phyloP scores from a whole-genome alignment of 306 rosid species.

The Canavalia ensiformis region DNA sequence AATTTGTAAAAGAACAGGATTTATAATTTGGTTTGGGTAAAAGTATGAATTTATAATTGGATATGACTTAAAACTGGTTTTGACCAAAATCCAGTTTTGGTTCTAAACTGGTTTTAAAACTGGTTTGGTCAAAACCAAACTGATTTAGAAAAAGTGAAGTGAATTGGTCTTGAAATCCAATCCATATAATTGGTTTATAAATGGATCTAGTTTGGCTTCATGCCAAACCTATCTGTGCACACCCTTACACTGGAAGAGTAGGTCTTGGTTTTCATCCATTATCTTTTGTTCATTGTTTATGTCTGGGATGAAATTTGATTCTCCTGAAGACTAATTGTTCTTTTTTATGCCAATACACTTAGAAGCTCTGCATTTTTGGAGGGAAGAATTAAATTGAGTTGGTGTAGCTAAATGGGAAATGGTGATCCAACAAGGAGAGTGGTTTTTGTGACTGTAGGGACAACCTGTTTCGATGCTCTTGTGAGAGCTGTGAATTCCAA shows the following conservation, averaged over 20 bases:
- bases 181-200: not conserved
- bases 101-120: too few species aligned
- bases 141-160: not conserved
- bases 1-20: not conserved
- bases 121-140: not conserved
- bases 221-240: not conserved
- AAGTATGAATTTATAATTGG: too few species aligned
- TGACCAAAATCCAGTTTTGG: too few species aligned
- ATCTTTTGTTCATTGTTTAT: not conserved
- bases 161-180: not conserved
- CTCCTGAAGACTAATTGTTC: constrained; percentile 2
- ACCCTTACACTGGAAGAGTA: not conserved
- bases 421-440: constrained; percentile 47
- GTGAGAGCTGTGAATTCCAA: constrained; percentile 66
- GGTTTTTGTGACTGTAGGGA: constrained; percentile 88
- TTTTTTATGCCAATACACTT: not conserved
- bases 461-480: constrained; percentile 83
- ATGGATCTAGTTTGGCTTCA: not conserved
- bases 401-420: constrained; percentile 54
- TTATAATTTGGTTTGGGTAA: not conserved
- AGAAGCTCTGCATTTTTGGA: too few species aligned
- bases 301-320: not conserved
- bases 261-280: too few species aligned
- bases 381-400: not conserved
- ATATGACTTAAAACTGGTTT: too few species aligned